Conservation (phyloP, 192 early-diverging fungal species). For the Geranomyces variabilis region DNA sequence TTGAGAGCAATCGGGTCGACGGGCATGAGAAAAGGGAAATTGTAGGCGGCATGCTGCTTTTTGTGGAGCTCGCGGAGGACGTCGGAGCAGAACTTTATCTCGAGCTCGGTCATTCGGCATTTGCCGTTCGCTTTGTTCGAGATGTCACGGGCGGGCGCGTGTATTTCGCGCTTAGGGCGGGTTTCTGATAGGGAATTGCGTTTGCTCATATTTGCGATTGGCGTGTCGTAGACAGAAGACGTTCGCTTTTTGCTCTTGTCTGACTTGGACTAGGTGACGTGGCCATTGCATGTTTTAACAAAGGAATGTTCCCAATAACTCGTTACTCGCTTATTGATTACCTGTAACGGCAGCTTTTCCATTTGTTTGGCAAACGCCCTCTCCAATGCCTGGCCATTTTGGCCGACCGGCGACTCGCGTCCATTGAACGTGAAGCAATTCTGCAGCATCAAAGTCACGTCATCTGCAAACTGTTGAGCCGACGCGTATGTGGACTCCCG, state of each 20-base stretch:
- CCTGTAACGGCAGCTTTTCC: conserved; percentile 45
- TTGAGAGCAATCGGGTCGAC: conserved; percentile 83
- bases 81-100: conserved; percentile 42
- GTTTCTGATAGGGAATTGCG: conserved; percentile 2
- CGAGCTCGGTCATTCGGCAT: conserved; percentile 18
- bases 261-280: conserved; percentile 7
- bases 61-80: conserved; percentile 45
- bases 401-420: conserved; percentile 36
- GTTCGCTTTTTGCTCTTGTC: conserved; percentile 30
- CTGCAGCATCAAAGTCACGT: conserved; percentile 52
- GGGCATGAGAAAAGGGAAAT: conserved; percentile 62
- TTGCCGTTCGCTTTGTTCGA: conserved; percentile 4
- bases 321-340: too few species aligned
- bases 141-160: conserved; percentile 33
- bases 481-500: conserved; percentile 59
- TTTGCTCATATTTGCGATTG: background rate
- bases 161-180: conserved; percentile 43
- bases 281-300: too few species aligned
- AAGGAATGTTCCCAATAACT: too few species aligned
- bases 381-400: conserved; percentile 41
- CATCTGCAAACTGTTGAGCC: conserved; percentile 47
- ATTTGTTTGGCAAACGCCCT: conserved; percentile 45
- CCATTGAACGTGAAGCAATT: conserved; percentile 65
- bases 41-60: conserved; percentile 39
- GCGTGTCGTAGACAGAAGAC: conserved; percentile 15